A percentile compares a stretch with the other conserved stretches of the same genome.
phyloP scores from a whole-genome alignment of 768 basidiomycete species.

The Punctularia strigosozonata region DNA sequence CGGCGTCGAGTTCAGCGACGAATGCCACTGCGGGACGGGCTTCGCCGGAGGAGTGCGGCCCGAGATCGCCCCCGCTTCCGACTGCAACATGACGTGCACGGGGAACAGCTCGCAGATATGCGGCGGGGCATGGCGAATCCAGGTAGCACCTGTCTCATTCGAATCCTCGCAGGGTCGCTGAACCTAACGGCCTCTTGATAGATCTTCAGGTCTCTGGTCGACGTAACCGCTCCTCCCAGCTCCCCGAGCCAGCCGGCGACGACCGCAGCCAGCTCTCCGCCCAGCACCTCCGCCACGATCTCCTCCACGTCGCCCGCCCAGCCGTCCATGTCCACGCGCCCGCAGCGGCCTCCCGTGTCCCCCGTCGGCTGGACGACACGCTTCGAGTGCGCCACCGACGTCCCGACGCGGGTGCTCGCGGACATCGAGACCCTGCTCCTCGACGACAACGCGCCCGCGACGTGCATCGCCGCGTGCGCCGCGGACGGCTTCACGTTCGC shows the following conservation, averaged over 20 bases:
- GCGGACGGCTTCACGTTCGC: constrained; percentile 6
- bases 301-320: too few species aligned
- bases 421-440: constrained; percentile 4
- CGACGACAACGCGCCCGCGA: constrained; percentile 1
- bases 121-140: constrained; percentile 11
- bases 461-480: constrained; percentile 5
- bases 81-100: constrained; percentile 12
- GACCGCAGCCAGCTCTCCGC: too few species aligned
- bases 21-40: constrained; percentile 15
- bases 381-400: too few species aligned
- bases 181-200: too few species aligned
- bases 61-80: constrained; percentile 4
- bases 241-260: too few species aligned
- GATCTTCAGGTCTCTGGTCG: constrained; percentile 8
- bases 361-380: too few species aligned
- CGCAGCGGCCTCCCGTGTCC: too few species aligned
- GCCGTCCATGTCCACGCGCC: too few species aligned
- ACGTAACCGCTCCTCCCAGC: too few species aligned
- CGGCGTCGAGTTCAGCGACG: constrained; percentile 14
- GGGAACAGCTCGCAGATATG: constrained; percentile 8
- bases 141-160: too few species aligned
- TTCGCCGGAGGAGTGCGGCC: constrained; percentile 5
- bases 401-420: constrained; percentile 8
- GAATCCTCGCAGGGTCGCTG: too few species aligned
- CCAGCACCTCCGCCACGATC: too few species aligned